Conservation (phyloP, 202 grass and related monocot species). For the Bolboschoenoplectus hybrid region DNA sequence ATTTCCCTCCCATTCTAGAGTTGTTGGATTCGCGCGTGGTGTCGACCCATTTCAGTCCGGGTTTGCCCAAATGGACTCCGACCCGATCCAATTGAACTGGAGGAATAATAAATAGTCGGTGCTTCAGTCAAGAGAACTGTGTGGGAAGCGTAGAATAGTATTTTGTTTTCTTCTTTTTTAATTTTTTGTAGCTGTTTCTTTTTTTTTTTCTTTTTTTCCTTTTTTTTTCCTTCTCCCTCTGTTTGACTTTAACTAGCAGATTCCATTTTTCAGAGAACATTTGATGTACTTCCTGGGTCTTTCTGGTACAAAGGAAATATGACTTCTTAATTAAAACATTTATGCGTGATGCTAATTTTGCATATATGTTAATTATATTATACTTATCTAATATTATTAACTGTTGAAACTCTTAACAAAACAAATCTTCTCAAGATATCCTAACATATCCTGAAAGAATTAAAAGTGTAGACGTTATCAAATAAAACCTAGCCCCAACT, state of each 20-base stretch:
- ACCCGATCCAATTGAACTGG: slow-evolving; percentile 42
- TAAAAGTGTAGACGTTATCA: not conserved
- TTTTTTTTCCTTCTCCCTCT: not conserved
- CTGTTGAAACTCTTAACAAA: not conserved
- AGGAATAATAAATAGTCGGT: not conserved
- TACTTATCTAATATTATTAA: not conserved
- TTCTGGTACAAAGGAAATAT: slow-evolving; percentile 42
- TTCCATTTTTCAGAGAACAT: slow-evolving; percentile 44
- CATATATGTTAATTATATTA: not conserved
- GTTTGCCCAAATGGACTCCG: slow-evolving; percentile 70
- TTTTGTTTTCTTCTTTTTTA: slow-evolving; percentile 29
- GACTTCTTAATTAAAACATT: slow-evolving; percentile 31
- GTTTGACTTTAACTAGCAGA: slow-evolving; percentile 45
- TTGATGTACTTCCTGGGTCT: slow-evolving; percentile 41
- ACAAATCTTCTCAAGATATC: not conserved
- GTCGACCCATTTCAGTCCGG: slow-evolving; percentile 76
- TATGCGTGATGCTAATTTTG: not conserved
- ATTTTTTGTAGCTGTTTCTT: slow-evolving; percentile 15
- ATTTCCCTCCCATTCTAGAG: slow-evolving; percentile 88
- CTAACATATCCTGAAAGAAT: not conserved
- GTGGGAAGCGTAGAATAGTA: slow-evolving; percentile 35
- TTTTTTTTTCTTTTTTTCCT: not conserved
- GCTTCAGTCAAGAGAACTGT: slow-evolving; percentile 22
- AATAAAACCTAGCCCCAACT: not conserved
- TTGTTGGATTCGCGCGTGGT: slow-evolving; percentile 89